Base-by-base conservation (phyloP, 805 yeast genomes). In the Metschnikowia anglica region DNA sequence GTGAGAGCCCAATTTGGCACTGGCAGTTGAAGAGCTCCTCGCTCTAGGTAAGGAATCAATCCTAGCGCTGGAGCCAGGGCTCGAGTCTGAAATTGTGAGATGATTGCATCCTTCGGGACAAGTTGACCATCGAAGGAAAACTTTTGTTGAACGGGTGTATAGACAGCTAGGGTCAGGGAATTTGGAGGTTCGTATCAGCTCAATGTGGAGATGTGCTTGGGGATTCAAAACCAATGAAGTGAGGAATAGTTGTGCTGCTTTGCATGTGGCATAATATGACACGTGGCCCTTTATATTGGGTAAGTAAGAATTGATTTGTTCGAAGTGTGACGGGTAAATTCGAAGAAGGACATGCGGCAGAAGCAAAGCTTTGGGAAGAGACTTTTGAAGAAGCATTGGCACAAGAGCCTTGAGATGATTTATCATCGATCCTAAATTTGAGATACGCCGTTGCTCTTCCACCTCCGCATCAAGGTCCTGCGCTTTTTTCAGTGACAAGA, bases 181-280 rank as follows among this genome's bases (percentile, higher is more conserved):
- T 20, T 37, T 35, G 34, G 72, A 61, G 16, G 70, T 62, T 34
- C 66, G 58, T 17, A 75, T 55, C 44, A 72, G 61, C 44, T 70
- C 65, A 33, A 83, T 70, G 53, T 81, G 88, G 13, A 84, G 59
- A 50, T 71, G 70, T 2, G 76, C 73, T 9, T 66, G 62, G 2
- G 81, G 79, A 42, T 74, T 73, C 19, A 83, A 56, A n/a, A 81
- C 70, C 36, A 83, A 68, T 24, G 78, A 78, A 2, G 80, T 76
- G 26, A 81, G 46, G 3, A 80, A 56, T 26, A 81, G 48, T 54
- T 79, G 81, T 2, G 82, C 55, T 1, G 86, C 72, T 51, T 80
- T 81, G 44, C 77, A 58, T 0, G 84, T 72, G 2, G 84, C 72
- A 37, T 72, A 68, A 58, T 82, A 83, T 11, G 81, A 68, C 13